A percentile compares a stretch with the other conserved stretches of the same genome.
Evolutionary conservation across 805 yeast genomes (phyloP).

Genomic region (Pichia nanzhaoensis): DNA sequence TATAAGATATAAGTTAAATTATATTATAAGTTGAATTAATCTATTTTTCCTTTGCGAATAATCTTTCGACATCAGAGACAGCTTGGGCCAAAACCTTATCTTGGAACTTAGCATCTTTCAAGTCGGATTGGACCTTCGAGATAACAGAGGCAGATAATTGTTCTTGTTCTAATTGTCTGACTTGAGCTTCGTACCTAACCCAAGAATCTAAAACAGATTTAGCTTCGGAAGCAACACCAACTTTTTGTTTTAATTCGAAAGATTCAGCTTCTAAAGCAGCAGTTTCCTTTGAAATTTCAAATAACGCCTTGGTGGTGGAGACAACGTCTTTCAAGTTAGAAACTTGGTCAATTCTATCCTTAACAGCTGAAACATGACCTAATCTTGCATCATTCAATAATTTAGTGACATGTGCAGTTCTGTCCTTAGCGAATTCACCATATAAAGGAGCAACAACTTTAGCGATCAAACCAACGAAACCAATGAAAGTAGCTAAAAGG

Average conservation of each 20-base stretch:
- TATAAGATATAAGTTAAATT: constrained; percentile 1
- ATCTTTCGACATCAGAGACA: constrained; percentile 83
- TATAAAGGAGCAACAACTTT: constrained; percentile 91
- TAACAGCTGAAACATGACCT: constrained; percentile 88
- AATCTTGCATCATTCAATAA: constrained; percentile 82
- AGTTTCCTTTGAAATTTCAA: constrained; percentile 93
- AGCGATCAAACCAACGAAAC: constrained; percentile 67
- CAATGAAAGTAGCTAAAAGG: constrained; percentile 71
- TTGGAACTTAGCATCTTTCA: constrained; percentile 86
- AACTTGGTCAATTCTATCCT: constrained; percentile 84
- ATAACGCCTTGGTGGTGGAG: constrained; percentile 81
- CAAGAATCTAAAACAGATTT: constrained; percentile 94
- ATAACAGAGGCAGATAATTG: constrained; percentile 83
- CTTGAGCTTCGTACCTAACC: constrained; percentile 97
- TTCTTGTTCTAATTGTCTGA: constrained; percentile 92
- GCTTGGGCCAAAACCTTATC: constrained; percentile 87
- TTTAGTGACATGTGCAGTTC: constrained; percentile 44
- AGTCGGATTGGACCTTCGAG: constrained; percentile 79
- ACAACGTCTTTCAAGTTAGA: constrained; percentile 88
- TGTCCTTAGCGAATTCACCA: constrained; percentile 88
- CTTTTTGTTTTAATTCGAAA: constrained; percentile 87
- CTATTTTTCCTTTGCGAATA: constrained; percentile 43
- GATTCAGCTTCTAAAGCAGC: constrained; percentile 92
- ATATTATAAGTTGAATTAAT: neutral
- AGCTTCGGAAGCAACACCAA: constrained; percentile 83